Conservation (phyloP, 495 filamentous ascomycete genomes). For the Podospora sp. region DNA sequence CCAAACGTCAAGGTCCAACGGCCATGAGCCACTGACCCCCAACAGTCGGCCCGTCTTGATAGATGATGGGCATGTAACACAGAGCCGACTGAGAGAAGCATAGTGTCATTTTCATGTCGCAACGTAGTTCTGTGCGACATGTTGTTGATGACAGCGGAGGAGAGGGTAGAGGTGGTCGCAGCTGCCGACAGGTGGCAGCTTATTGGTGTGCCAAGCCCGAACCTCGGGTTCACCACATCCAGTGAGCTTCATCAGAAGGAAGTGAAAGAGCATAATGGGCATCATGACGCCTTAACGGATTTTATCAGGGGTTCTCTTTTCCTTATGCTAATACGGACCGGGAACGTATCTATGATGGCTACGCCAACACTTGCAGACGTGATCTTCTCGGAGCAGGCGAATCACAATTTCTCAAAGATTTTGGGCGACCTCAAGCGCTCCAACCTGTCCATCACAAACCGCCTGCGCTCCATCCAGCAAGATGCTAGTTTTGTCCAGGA, state of each 20-base stretch:
- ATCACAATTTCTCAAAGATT: constrained; percentile 55
- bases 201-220: not conserved
- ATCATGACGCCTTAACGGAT: not conserved
- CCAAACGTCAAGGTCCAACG: not conserved
- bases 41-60: not conserved
- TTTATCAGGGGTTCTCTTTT: not conserved
- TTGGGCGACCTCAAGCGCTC: constrained; percentile 66
- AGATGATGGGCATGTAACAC: not conserved
- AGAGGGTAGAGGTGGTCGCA: not conserved
- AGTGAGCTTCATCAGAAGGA: not conserved
- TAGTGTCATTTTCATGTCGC: not conserved
- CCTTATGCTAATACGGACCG: not conserved
- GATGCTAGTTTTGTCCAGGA: constrained; percentile 69
- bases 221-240: not conserved
- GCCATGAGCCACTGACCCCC: not conserved
- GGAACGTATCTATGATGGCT: constrained; percentile 20
- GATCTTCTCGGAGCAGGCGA: constrained; percentile 54
- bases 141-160: not conserved
- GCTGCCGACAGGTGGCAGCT: not conserved
- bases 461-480: constrained; percentile 69
- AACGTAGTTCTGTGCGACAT: not conserved
- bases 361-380: constrained; percentile 42
- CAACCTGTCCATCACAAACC: constrained; percentile 77
- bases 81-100: not conserved
- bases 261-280: not conserved